phyloP scores from a whole-genome alignment of 768 basidiomycete genomes.

The Phlegmacium glaucopus region DNA sequence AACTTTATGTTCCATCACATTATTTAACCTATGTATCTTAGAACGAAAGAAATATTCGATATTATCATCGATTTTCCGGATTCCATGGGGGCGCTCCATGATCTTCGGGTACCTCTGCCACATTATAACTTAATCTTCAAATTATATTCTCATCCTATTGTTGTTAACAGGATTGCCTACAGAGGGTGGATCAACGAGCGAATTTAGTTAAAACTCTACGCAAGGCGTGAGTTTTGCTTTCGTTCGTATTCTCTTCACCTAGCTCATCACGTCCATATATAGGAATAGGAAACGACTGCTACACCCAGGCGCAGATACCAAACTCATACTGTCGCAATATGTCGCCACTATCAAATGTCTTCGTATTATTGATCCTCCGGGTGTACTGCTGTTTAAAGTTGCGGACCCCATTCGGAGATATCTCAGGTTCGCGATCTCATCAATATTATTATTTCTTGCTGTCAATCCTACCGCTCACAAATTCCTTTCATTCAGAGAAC shows the following conservation, averaged over 20 bases:
- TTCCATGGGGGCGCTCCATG: slow-evolving; percentile 78
- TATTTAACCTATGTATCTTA: slow-evolving; percentile 18
- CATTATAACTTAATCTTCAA: too few species aligned
- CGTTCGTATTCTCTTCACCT: not conserved
- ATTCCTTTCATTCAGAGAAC: slow-evolving; percentile 45
- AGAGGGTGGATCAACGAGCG: slow-evolving; percentile 76
- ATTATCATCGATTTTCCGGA: slow-evolving; percentile 88
- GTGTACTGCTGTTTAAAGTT: slow-evolving; percentile 84
- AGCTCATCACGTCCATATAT: slow-evolving; percentile 4
- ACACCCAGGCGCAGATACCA: slow-evolving; percentile 95
- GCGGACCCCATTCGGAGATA: slow-evolving; percentile 91
- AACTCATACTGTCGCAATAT: slow-evolving; percentile 85
- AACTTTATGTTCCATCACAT: not conserved
- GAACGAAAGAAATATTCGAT: slow-evolving; percentile 63
- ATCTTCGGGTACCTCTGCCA: slow-evolving; percentile 59
- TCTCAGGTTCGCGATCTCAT: slow-evolving; percentile 53
- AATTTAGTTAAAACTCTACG: slow-evolving; percentile 75
- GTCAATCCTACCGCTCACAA: not conserved
- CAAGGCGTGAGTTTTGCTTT: slow-evolving; percentile 57
- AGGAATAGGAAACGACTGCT: slow-evolving; percentile 87
- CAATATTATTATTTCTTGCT: not conserved
- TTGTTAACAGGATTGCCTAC: slow-evolving; percentile 26
- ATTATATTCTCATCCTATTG: not conserved
- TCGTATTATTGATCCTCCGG: slow-evolving; percentile 87
- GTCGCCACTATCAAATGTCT: slow-evolving; percentile 90